Percentiles rank a stretch among this genome's conserved stretches.
Evolutionary conservation across 768 basidiomycete genomes (phyloP).

Genomic region (Cyathus striatus): DNA sequence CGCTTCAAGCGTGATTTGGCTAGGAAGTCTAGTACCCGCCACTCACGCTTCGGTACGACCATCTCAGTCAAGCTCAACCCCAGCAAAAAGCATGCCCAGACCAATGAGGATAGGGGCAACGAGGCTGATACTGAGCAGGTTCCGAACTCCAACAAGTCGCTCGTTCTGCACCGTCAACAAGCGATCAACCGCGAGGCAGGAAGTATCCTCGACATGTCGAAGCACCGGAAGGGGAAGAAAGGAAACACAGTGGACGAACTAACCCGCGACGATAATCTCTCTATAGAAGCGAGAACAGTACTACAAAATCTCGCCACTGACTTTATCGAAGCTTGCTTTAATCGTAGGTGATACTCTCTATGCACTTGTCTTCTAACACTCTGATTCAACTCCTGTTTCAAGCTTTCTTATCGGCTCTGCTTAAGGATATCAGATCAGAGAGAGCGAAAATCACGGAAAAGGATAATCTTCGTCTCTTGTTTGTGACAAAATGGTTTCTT

Average conservation of each 20-base stretch:
- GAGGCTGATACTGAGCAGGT: slow-evolving; percentile 17
- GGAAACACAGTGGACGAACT: slow-evolving; percentile 63
- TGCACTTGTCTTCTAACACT: background rate
- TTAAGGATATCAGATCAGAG: slow-evolving; percentile 93
- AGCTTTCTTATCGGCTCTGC: slow-evolving; percentile 83
- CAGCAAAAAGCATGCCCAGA: slow-evolving; percentile 32
- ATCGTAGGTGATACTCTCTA: slow-evolving; percentile 68
- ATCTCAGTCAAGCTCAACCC: slow-evolving; percentile 73
- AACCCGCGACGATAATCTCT: slow-evolving; percentile 60
- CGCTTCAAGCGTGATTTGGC: slow-evolving; percentile 52
- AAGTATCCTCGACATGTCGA: slow-evolving; percentile 65
- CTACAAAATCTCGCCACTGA: slow-evolving; percentile 66
- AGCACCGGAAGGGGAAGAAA: slow-evolving; percentile 57
- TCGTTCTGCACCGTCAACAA: slow-evolving; percentile 82
- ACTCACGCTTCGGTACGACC: slow-evolving; percentile 96
- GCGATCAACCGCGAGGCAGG: slow-evolving; percentile 69
- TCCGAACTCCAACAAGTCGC: slow-evolving; percentile 37
- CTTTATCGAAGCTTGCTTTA: slow-evolving; percentile 84
- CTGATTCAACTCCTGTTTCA: slow-evolving; percentile 1
- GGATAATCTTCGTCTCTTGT: slow-evolving; percentile 86
- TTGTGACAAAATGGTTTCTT: slow-evolving; percentile 86
- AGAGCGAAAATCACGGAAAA: slow-evolving; percentile 91
- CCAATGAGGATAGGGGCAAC: slow-evolving; percentile 10
- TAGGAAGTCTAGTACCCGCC: slow-evolving; percentile 63
- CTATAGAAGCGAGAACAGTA: slow-evolving; percentile 54